These are phyloP conservation scores for Lactarius evosmus DNA, from an alignment of 768 basidiomycete species.

Conservation along the genomic window DNA sequence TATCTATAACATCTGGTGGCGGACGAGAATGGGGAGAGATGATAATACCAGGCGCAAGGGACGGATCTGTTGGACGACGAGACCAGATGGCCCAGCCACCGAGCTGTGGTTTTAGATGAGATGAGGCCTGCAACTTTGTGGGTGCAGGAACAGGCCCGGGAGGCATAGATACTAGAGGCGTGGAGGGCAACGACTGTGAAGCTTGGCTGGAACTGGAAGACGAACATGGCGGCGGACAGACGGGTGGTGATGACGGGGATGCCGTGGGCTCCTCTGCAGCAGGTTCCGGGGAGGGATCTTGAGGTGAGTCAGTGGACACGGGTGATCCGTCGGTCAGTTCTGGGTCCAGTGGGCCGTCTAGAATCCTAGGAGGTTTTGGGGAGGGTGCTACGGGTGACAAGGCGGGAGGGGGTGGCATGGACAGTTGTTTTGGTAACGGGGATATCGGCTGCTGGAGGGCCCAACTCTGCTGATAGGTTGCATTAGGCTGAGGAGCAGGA, in stretches of 20 bases:
- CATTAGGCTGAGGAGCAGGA: constrained; percentile 29
- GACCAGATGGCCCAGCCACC: constrained; percentile 66
- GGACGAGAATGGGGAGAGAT: constrained; percentile 64
- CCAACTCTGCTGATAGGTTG: constrained; percentile 45
- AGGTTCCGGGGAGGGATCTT: constrained; percentile 1
- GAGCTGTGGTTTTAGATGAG: constrained; percentile 8
- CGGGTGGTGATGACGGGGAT: not conserved
- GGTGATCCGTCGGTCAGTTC: constrained; percentile 11
- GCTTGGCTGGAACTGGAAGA: constrained; percentile 16
- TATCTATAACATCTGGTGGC: constrained; percentile 53
- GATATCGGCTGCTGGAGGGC: constrained; percentile 48
- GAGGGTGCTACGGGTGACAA: constrained; percentile 22
- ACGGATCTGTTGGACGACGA: constrained; percentile 61
- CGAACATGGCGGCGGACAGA: not conserved
- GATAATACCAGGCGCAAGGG: constrained; percentile 64
- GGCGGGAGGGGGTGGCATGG: constrained; percentile 42
- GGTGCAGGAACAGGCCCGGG: not conserved
- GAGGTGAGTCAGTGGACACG: not conserved
- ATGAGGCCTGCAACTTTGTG: not conserved
- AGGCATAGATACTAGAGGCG: constrained; percentile 3
- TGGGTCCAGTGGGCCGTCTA: constrained; percentile 24
- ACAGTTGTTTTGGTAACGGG: constrained; percentile 61
- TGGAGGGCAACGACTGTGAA: constrained; percentile 5
- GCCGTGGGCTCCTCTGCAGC: not conserved
- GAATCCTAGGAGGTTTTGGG: constrained; percentile 20